A percentile compares a stretch with the other conserved stretches of the same genome.
Conservation (phyloP, 2,329 filamentous ascomycete genomes). For the Sclerotinia spermophila region DNA sequence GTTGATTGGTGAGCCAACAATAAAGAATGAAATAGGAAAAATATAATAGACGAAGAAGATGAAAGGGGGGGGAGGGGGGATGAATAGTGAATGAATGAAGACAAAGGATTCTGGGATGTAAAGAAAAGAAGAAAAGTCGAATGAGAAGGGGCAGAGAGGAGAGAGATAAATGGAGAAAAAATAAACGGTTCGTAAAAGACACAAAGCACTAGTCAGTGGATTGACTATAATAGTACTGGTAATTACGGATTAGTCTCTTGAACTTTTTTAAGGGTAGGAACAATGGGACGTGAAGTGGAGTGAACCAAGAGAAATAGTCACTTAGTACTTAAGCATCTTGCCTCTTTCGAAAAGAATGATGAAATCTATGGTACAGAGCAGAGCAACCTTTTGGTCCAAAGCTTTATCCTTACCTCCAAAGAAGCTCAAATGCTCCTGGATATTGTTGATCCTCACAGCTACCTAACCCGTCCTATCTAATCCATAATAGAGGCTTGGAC, state of each 20-base stretch:
- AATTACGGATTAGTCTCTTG: neutral
- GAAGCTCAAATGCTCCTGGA: neutral
- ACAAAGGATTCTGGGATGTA: neutral
- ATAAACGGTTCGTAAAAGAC: neutral
- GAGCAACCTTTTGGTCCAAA: neutral
- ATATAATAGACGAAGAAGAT: conserved; percentile 10
- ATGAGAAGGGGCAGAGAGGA: neutral
- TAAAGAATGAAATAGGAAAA: neutral
- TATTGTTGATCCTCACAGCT: neutral
- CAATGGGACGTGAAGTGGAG: conserved; percentile 5
- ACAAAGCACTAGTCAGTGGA: neutral
- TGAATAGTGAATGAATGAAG: neutral
- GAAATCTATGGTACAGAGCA: neutral
- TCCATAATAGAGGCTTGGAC: neutral
- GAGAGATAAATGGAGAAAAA: conserved; percentile 8
- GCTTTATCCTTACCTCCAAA: conserved; percentile 4
- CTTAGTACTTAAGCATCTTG: neutral
- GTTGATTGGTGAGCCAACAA: conserved; percentile 7
- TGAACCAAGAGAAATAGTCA: conserved; percentile 5
- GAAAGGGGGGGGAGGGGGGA: neutral
- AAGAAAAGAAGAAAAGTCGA: neutral
- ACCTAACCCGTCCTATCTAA: neutral
- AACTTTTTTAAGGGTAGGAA: conserved; percentile 1
- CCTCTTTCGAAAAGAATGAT: neutral
- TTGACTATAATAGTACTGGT: neutral